Evolutionary conservation across 2,329 filamentous ascomycete genomes (phyloP).

Genomic region (Stemphylium beticola): DNA sequence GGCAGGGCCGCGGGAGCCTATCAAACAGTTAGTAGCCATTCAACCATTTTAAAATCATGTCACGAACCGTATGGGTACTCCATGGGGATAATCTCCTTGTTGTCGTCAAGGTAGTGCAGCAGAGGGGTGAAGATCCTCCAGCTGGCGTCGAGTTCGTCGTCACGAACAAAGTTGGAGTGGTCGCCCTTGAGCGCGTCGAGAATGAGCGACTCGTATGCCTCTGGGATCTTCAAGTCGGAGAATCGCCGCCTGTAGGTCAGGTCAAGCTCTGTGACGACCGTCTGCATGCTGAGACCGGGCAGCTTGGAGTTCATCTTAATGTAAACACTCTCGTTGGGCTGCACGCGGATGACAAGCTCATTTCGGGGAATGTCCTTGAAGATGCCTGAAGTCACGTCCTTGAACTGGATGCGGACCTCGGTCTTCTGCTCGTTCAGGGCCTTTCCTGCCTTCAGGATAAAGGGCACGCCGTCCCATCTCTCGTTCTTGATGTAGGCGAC

Average conservation of each 20-base stretch:
- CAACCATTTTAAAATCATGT: slow-evolving; percentile 2
- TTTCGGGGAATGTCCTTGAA: slow-evolving; percentile 99
- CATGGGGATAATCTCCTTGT: slow-evolving; percentile 99
- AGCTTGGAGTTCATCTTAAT: slow-evolving; percentile 99
- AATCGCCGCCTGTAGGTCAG: slow-evolving; percentile 97
- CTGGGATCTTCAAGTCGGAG: slow-evolving; percentile 98
- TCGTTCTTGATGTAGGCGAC: slow-evolving; percentile 99
- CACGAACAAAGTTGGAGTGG: slow-evolving; percentile 86
- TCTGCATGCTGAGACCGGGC: slow-evolving; percentile 98
- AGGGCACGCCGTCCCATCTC: slow-evolving; percentile 98
- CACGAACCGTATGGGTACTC: slow-evolving; percentile 95
- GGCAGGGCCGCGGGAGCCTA: slow-evolving; percentile 93
- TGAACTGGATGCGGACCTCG: slow-evolving; percentile 98
- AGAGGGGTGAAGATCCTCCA: slow-evolving; percentile 99
- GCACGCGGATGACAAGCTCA: slow-evolving; percentile 98
- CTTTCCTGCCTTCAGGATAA: slow-evolving; percentile 99
- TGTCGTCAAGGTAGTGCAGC: slow-evolving; percentile 96
- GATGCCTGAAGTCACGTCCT: slow-evolving; percentile 98
- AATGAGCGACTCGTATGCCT: slow-evolving; percentile 98
- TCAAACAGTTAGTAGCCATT: slow-evolving; percentile 25
- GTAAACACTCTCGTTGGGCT: slow-evolving; percentile 99
- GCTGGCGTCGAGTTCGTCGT: slow-evolving; percentile 85
- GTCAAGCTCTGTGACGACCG: slow-evolving; percentile 96
- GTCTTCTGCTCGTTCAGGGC: slow-evolving; percentile 99
- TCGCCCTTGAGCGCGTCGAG: slow-evolving; percentile 98